phyloP scores from a whole-genome alignment of 1,284 basidiomycete genomes.

The Moesziomyces antarcticus region DNA sequence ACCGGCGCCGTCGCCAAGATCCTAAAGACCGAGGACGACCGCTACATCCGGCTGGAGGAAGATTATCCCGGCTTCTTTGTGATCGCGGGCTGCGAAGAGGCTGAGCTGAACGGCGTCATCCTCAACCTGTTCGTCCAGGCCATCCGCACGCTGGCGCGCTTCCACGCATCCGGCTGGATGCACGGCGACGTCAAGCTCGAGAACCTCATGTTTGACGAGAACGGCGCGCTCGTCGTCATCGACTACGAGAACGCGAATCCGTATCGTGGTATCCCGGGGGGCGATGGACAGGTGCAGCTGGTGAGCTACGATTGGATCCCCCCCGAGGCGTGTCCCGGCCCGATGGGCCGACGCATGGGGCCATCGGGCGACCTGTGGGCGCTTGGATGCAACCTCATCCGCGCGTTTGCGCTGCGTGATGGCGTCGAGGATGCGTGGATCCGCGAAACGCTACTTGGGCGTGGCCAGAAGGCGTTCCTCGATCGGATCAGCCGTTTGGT shows the following conservation, averaged over 20 bases:
- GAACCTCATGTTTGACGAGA: constrained; percentile 64
- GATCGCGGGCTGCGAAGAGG: constrained; percentile 64
- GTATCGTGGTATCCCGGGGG: constrained; percentile 57
- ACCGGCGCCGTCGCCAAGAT: constrained; percentile 45
- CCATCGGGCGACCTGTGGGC: constrained; percentile 64
- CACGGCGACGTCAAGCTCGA: constrained; percentile 67
- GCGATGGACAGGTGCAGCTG: constrained; percentile 62
- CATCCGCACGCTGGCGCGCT: constrained; percentile 49
- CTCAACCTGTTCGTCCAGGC: constrained; percentile 59
- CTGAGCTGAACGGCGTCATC: constrained; percentile 59
- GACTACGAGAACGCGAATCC: constrained; percentile 67
- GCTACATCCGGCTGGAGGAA: constrained; percentile 62
- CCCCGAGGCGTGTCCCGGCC: constrained; percentile 57
- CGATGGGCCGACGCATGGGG: constrained; percentile 60
- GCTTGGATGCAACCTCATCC: constrained; percentile 61
- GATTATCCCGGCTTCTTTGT: constrained; percentile 67
- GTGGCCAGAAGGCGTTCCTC: constrained; percentile 53
- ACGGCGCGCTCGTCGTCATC: constrained; percentile 57
- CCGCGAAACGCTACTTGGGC: constrained; percentile 55
- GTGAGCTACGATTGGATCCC: constrained; percentile 66
- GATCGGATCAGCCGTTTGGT: constrained; percentile 37
- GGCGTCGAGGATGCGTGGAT: constrained; percentile 57
- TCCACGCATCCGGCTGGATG: constrained; percentile 64
- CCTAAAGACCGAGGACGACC: constrained; percentile 59
- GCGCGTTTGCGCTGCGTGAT: constrained; percentile 64